Evolutionary conservation across 2,329 filamentous ascomycete genomes (phyloP), one percentile per base, ranked within the genome.

Genomic region (Claviceps sp.): DNA sequence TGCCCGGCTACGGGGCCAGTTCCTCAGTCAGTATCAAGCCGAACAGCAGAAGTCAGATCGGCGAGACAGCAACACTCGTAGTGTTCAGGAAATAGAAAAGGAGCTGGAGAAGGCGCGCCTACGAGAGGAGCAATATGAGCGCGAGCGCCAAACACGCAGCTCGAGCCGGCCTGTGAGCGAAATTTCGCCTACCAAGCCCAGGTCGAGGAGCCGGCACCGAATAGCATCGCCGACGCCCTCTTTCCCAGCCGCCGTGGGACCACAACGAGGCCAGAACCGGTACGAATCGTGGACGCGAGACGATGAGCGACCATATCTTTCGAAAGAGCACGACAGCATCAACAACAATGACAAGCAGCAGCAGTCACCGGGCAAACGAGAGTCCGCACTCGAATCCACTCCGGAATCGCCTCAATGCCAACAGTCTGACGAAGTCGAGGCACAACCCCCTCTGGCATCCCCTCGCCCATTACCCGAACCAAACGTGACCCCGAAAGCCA

Each of bases 1-100:
- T 59, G 74, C 76, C 40, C 80, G 83, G 56, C 73, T 95, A 22
- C 84, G 83, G 55, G 89, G 89, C 2, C 89, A 95, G 63, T 90
- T 84, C 60, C 76, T 95, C 49, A 91, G 87, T 62, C 86, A 95
- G 63, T 95, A 95, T 64, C 85, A 88, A 64, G 81, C 84, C 19
- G 83, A 88, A 58, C 81, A 63, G 66, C 73, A 55, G 61, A 59
- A 64, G 68, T 54, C 62, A 62, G 61, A 53, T 17, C 46, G 50
- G 17, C 41, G 38, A 14, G 44, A 26, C 4, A 34, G 30, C 52
- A 59, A 73, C 51, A 76, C 91, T 65, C 80, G 74, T 56, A 78
- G 75, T 56, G 79, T 34, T 34, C 10, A 79, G 60, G 84, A 96
- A 64, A 75, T 97, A 5, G 91, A 97, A 68, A 75, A 79, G 69